Evolutionary conservation across 2,329 filamentous ascomycete species (phyloP), one percentile per base, ranked within the genome.

Genomic region (Pseudopyrenochaeta lycopersici): DNA sequence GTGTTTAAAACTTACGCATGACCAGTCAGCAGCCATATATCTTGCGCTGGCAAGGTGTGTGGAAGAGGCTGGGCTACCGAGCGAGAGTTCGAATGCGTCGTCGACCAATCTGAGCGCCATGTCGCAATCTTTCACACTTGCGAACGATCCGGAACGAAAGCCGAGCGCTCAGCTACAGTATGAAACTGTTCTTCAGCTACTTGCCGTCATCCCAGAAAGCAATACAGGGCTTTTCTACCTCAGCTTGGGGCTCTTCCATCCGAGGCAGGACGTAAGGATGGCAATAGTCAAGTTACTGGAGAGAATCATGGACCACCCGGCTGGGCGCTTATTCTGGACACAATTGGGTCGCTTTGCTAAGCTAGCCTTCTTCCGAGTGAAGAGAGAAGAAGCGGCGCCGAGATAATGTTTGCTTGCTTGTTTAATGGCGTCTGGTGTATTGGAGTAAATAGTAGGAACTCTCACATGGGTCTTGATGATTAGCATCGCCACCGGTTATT

Each of bases 211-310:
- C 5, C 92, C 92, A 7, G 92, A 96, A 77, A 90, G 87, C 23
- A 91, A 95, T 66, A 90, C 90, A 0, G 95, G 92, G 0, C 82
- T 98, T 2, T 98, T 98, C 74, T 97, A 97, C 67, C 78, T 99
- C 21, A 91, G 90, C 4, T 84, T 98, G 46, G 95, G 95, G 0
- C 81, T 99, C 5, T 97, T 98, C 74, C 95, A 99, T 78, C 92
- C 92, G 49, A 88, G 93, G 60, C 82, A 84, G 31, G 89, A 92
- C 46, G 93, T 97, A 10, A 84, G 95, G 31, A 78, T 89, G 64
- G 87, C 87, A 49, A 90, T 91, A 2, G 89, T 91, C 1, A 90
- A 90, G 56, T 78, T 99, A 31, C 76, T 99, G 18, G 92, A 94
- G 63, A 85, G 92, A 18, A 88, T 99, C 49, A 85, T 88, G 62